phyloP scores from a whole-genome alignment of 2,329 filamentous ascomycete genomes.

The Pyrenochaeta sp. region DNA sequence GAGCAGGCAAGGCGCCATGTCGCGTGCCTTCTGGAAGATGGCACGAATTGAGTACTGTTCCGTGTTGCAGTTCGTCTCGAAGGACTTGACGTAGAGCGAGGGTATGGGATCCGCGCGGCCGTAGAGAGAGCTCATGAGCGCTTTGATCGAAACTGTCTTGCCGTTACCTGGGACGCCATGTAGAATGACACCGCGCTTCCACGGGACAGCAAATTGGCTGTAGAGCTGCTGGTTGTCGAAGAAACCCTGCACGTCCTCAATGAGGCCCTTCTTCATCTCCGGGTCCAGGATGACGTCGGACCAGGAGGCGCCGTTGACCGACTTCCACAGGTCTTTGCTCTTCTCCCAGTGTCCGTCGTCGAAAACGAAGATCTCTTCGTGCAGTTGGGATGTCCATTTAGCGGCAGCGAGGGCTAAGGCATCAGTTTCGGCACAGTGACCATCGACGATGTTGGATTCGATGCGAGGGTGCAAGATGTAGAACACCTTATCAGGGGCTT shows the following conservation, averaged over 20 bases:
- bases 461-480: conserved; percentile 29
- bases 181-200: conserved; percentile 58
- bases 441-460: conserved; percentile 16
- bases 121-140: conserved; percentile 69
- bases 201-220: conserved; percentile 55
- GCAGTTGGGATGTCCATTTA: conserved; percentile 64
- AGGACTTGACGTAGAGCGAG: conserved; percentile 62
- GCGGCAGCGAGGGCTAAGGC: conserved; percentile 63
- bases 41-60: conserved; percentile 58
- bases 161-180: conserved; percentile 69
- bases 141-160: conserved; percentile 74
- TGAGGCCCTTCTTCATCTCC: conserved; percentile 68
- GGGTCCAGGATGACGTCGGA: conserved; percentile 70
- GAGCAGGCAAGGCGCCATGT: conserved; percentile 70
- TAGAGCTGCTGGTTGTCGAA: conserved; percentile 50
- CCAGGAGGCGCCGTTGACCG: conserved; percentile 59
- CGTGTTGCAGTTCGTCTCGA: conserved; percentile 57
- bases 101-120: conserved; percentile 60
- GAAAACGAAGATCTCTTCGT: conserved; percentile 71
- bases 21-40: conserved; percentile 61
- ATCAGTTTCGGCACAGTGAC: conserved; percentile 49
- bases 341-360: conserved; percentile 70
- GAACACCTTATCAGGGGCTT: conserved; percentile 28
- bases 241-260: conserved; percentile 70
- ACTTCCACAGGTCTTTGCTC: conserved; percentile 65